Conservation (phyloP, 148 eudicot genomes). For the Cornus florida region DNA sequence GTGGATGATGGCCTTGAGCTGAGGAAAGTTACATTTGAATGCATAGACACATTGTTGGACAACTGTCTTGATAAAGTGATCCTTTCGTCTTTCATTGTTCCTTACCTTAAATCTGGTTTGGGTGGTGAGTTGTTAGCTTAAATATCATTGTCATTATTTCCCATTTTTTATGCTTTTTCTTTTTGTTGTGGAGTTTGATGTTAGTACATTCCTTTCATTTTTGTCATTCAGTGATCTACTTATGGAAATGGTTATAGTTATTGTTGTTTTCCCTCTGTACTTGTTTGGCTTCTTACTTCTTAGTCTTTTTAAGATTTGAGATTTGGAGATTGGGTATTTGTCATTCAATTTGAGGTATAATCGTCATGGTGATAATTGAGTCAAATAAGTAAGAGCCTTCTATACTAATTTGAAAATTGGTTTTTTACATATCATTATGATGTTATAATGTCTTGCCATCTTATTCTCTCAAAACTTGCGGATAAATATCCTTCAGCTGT, state of each 20-base stretch:
- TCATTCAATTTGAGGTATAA: background rate
- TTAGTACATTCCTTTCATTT: background rate
- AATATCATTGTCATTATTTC: background rate
- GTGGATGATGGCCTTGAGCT: slow-evolving; percentile 99
- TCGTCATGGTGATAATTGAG: background rate
- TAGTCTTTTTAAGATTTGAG: background rate
- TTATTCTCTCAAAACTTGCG: slow-evolving; percentile 91
- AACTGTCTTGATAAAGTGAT: slow-evolving; percentile 91
- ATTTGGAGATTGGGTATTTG: background rate
- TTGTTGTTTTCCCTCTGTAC: background rate
- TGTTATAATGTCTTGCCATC: slow-evolving; percentile 98
- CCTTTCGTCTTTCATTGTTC: slow-evolving; percentile 87
- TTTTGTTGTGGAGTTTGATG: too few relatives aligned
- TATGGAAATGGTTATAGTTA: too few relatives aligned
- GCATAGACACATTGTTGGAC: slow-evolving; percentile 90
- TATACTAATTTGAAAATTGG: background rate
- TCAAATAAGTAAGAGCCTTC: background rate
- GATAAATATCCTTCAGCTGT: slow-evolving; percentile 96
- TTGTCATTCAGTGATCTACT: too few relatives aligned
- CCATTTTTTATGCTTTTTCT: background rate
- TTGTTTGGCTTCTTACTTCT: background rate
- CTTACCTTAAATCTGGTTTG: slow-evolving; percentile 81
- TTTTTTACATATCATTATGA: slow-evolving; percentile 89
- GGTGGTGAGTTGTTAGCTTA: slow-evolving; percentile 57
- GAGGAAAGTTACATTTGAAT: slow-evolving; percentile 97